phyloP scores from a whole-genome alignment of 345 rosid species.

The Heritiera littoralis region DNA sequence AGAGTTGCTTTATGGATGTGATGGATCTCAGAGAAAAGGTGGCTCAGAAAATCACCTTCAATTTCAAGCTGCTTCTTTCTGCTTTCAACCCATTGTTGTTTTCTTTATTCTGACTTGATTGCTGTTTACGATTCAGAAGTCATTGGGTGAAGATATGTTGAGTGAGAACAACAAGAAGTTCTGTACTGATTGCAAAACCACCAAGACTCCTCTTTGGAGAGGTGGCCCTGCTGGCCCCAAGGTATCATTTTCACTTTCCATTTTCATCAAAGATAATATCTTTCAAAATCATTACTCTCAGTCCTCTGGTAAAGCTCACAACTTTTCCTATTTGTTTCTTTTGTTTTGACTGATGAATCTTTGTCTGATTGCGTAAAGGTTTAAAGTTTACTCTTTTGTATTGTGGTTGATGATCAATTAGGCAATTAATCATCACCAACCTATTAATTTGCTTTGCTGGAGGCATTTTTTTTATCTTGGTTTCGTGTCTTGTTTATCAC shows the following conservation, averaged over 20 bases:
- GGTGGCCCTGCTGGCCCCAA: constrained; percentile 89
- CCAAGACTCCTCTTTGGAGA: constrained; percentile 91
- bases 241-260: constrained; percentile 35
- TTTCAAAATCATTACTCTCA: neutral
- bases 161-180: constrained; percentile 39
- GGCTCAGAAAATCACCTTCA: neutral
- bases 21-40: constrained; percentile 33
- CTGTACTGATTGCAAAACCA: constrained; percentile 72
- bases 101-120: constrained; percentile 2
- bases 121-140: constrained; percentile 26
- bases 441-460: neutral
- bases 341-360: neutral
- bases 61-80: neutral
- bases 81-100: too few relatives aligned
- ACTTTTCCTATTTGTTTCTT: neutral
- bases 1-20: constrained; percentile 18
- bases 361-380: neutral
- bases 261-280: neutral
- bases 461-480: neutral
- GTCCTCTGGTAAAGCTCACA: neutral
- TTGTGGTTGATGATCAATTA: neutral
- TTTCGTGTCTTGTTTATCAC: neutral
- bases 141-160: constrained; percentile 25
- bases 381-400: neutral
- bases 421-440: neutral